These are phyloP conservation scores for Mixia osmundae DNA, from an alignment of 1,284 basidiomycete genomes.

Conservation along the genomic window DNA sequence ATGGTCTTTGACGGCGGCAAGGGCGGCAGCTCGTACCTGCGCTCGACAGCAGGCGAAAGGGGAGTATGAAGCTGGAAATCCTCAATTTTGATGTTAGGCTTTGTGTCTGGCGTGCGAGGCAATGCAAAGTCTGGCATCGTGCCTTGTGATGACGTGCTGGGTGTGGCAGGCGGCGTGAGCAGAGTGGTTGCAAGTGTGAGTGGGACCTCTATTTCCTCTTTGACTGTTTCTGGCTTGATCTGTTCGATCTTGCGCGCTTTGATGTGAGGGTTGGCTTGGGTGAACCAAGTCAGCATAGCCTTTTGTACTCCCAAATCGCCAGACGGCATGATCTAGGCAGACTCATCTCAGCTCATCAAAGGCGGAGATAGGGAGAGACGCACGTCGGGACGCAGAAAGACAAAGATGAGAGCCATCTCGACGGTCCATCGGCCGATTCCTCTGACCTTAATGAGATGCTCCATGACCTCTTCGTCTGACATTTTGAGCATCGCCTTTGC, in stretches of 20 bases:
- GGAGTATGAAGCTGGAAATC: constrained; percentile 1
- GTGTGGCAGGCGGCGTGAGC: not conserved
- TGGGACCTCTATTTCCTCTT: no score
- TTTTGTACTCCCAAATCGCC: constrained; percentile 63
- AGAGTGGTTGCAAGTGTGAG: no score
- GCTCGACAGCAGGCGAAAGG: constrained; percentile 5
- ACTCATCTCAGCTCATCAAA: no score
- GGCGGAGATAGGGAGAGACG: no score
- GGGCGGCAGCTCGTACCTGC: constrained; percentile 3
- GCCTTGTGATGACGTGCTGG: not conserved
- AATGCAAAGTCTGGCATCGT: not conserved
- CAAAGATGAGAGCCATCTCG: constrained; percentile 67
- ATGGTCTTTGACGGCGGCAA: constrained; percentile 8
- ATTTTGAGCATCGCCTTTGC: constrained; percentile 43
- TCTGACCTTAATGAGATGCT: constrained; percentile 44
- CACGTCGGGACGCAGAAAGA: constrained; percentile 54
- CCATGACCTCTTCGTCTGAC: constrained; percentile 44
- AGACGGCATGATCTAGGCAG: constrained; percentile 17
- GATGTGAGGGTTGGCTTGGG: constrained; percentile 6
- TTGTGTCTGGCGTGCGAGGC: not conserved
- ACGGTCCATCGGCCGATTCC: constrained; percentile 12
- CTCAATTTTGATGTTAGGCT: not conserved
- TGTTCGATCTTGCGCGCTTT: constrained; percentile 2
- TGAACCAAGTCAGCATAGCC: constrained; percentile 46
- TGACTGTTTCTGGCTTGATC: not conserved